These are phyloP conservation scores for Escallonia rubra DNA, from an alignment of 129 eudicot genomes.

Conservation along the genomic window DNA sequence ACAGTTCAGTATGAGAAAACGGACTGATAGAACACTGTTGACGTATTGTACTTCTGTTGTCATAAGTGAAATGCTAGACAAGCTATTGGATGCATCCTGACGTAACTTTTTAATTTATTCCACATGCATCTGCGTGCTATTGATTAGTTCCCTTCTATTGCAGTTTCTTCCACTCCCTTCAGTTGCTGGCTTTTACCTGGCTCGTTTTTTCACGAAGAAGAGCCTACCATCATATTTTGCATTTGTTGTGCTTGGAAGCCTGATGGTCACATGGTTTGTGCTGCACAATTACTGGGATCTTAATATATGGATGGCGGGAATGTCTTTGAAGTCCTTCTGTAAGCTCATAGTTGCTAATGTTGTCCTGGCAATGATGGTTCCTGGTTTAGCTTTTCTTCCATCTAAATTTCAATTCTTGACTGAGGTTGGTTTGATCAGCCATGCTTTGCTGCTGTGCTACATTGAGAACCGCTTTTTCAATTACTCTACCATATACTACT, in stretches of 20 bases:
- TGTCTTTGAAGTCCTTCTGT: conserved; percentile 88
- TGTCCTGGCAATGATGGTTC: conserved; percentile 81
- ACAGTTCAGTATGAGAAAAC: not conserved
- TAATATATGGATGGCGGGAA: conserved; percentile 95
- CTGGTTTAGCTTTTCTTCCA: conserved; percentile 95
- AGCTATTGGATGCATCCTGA: not conserved
- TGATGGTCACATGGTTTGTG: conserved; percentile 88
- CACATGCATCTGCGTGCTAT: not conserved
- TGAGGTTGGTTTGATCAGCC: conserved; percentile 74
- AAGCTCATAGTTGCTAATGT: conserved; percentile 88
- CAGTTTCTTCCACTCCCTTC: conserved; percentile 92
- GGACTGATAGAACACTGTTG: not conserved
- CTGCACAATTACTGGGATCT: conserved; percentile 93
- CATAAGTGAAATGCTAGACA: not conserved
- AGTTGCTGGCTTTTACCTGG: conserved; percentile 85
- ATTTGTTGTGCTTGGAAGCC: conserved; percentile 83
- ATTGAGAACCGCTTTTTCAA: conserved; percentile 82
- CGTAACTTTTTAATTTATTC: not conserved
- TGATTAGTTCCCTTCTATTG: conserved; percentile 23
- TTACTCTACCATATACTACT: conserved; percentile 77
- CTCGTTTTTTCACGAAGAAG: conserved; percentile 91
- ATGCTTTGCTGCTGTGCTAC: conserved; percentile 85
- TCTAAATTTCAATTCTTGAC: conserved; percentile 65
- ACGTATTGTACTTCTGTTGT: not conserved
- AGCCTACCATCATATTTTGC: conserved; percentile 79